Evolutionary conservation across 2,329 filamentous ascomycete species (phyloP), one percentile per base, ranked within the genome.

Genomic region (Sporothrix variecibatus): DNA sequence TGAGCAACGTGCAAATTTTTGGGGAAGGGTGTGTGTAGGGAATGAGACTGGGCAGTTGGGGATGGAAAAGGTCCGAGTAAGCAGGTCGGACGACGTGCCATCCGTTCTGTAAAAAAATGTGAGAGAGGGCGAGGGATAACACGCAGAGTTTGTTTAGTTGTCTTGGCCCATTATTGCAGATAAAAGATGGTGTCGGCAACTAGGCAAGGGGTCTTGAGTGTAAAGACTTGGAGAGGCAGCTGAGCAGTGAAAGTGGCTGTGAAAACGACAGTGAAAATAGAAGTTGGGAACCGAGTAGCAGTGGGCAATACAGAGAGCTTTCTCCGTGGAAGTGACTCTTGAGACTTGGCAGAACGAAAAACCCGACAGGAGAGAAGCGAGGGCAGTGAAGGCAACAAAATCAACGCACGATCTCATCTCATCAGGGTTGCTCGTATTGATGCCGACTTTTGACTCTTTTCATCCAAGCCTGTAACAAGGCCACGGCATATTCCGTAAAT

Each of bases 401-500:
- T n/a, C n/a, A 23, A 20, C n/a, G 23, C 38, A 28, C n/a, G 12
- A n/a, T 17, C 11, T 67, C 40, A 8, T 28, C 60, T 15, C n/a
- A 8, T 23, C 20, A n/a, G 40, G 31, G 38, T 2, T 43, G 23
- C 38, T 69, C 67, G 23, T 43, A 26, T 73, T 26, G 34, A 26
- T 23, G 12, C 49, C 62, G 12, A 34, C 28, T 43, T 20, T 31
- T 15, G 4, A 6, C 11, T 28, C 23, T 38, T 51, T 60, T 53
- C 20, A 31, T 73, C 34, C 9, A 51, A 51, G n/a, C 51, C 34
- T 60, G 64, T 73, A 68, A 73, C 72, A 73, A 69, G 62, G 62
- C 38, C 72, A 68, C 64, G 34, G 72, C 72, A 73, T 46, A 46
- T 68, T 62, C 49, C 72, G 26, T 60, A n/a, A 34, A 6, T 49